Percentiles rank a stretch among this genome's conserved stretches.
phyloP scores from a whole-genome alignment of 768 basidiomycete genomes.

The Amanita subjunquillea region DNA sequence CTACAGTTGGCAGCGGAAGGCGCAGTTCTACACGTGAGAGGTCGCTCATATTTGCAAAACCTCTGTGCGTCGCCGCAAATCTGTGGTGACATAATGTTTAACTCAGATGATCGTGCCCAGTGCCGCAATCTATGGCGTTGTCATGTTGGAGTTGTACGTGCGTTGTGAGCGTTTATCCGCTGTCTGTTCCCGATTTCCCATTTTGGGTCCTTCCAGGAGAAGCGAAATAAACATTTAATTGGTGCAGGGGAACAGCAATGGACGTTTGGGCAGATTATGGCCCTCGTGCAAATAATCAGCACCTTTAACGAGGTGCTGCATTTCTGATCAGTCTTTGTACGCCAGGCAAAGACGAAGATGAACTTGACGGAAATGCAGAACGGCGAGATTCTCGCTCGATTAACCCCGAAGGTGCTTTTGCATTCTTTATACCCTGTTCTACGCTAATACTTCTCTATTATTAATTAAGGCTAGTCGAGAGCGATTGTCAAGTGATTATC shows the following conservation, averaged over 20 bases:
- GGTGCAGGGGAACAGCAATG: constrained; percentile 1
- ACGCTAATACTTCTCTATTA: neutral
- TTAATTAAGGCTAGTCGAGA: neutral
- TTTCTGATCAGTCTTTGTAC: constrained; percentile 3
- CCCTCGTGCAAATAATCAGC: constrained; percentile 5
- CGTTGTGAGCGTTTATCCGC: neutral
- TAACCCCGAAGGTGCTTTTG: neutral
- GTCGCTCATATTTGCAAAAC: neutral
- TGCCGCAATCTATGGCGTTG: constrained; percentile 7
- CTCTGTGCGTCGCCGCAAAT: neutral
- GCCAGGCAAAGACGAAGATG: neutral
- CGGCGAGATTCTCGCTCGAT: neutral
- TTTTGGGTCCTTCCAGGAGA: neutral
- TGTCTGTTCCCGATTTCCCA: neutral
- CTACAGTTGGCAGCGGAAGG: neutral
- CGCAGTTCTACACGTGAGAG: neutral
- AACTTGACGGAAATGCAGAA: neutral
- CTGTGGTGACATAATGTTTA: neutral
- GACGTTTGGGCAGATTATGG: constrained; percentile 10
- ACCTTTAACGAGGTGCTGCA: constrained; percentile 5
- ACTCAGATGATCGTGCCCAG: neutral
- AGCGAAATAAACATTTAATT: constrained; percentile 1
- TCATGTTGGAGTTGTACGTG: constrained; percentile 10
- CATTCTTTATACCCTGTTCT: neutral
- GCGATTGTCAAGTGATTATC: constrained; percentile 2